Conservation (phyloP, 805 yeast genomes). For the Blastobotrys chiropterorum region DNA sequence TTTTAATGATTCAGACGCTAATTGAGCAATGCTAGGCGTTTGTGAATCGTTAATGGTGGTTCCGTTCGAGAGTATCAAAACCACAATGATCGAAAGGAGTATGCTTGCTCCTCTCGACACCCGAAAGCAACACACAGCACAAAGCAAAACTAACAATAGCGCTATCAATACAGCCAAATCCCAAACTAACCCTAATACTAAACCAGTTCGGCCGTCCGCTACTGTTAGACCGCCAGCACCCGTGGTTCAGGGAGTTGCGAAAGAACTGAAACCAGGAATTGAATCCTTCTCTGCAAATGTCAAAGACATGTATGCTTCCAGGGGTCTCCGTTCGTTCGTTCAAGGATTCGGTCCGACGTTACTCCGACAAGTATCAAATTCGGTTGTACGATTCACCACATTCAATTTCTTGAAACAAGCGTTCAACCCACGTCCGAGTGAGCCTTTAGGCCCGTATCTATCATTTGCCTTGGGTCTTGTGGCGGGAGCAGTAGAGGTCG, state of each 20-base stretch:
- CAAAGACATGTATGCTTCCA: constrained; percentile 57
- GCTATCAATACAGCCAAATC: neutral
- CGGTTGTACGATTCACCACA: constrained; percentile 78
- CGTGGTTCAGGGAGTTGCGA: constrained; percentile 17
- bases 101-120: constrained; percentile 3
- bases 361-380: constrained; percentile 68
- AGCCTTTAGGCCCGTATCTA: constrained; percentile 26
- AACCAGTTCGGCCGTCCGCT: neutral
- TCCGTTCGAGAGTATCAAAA: constrained; percentile 66
- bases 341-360: constrained; percentile 84
- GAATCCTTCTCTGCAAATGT: constrained; percentile 23
- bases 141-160: neutral
- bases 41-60: constrained; percentile 70
- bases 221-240: constrained; percentile 25
- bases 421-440: constrained; percentile 27
- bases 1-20: too few species aligned
- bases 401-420: constrained; percentile 72
- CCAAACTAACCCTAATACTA: neutral
- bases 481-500: constrained; percentile 68
- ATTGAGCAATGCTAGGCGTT: constrained; percentile 36
- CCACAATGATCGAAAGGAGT: constrained; percentile 24
- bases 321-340: constrained; percentile 72
- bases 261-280: constrained; percentile 24
- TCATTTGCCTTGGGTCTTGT: constrained; percentile 44
- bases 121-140: too few species aligned